These are phyloP conservation scores for Neonectria hederae DNA, from an alignment of 2,329 filamentous ascomycete species.

Conservation along the genomic window DNA sequence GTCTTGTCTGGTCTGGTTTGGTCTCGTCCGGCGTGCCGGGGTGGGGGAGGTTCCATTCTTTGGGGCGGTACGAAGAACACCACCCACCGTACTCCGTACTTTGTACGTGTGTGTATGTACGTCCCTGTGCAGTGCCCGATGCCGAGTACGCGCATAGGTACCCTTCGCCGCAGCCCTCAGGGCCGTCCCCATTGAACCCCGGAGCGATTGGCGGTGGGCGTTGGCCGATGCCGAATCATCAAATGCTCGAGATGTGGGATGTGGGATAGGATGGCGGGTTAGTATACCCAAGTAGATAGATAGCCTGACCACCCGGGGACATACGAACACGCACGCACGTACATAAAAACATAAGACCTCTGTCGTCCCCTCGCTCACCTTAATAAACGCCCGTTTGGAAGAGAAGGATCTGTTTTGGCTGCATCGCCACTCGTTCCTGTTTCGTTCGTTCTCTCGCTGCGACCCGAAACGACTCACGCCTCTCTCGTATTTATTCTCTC, in stretches of 20 bases:
- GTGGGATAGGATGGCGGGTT: neutral
- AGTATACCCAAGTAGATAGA: neutral
- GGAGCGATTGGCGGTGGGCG: constrained; percentile 8
- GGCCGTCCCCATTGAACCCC: constrained; percentile 5
- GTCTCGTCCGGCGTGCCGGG: neutral
- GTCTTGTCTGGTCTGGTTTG: neutral
- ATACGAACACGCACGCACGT: constrained; percentile 1
- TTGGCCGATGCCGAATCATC: constrained; percentile 8
- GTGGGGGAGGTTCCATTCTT: neutral
- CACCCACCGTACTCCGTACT: neutral
- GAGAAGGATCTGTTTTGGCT: neutral
- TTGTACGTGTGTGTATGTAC: neutral
- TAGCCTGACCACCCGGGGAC: constrained; percentile 7
- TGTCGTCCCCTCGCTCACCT: constrained; percentile 6
- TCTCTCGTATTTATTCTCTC: neutral
- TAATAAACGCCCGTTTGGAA: neutral
- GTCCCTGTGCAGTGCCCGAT: neutral
- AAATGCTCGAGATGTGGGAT: constrained; percentile 9
- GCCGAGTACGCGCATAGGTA: constrained; percentile 11
- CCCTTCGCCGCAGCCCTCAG: neutral
- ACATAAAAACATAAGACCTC: constrained; percentile 20
- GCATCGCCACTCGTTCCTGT: constrained; percentile 17
- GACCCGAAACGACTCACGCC: constrained; percentile 3
- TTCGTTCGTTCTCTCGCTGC: constrained; percentile 11
- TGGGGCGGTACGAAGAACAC: neutral